Conservation (phyloP, 108 stramenopile genomes). For the Schizochytrium sp. region DNA sequence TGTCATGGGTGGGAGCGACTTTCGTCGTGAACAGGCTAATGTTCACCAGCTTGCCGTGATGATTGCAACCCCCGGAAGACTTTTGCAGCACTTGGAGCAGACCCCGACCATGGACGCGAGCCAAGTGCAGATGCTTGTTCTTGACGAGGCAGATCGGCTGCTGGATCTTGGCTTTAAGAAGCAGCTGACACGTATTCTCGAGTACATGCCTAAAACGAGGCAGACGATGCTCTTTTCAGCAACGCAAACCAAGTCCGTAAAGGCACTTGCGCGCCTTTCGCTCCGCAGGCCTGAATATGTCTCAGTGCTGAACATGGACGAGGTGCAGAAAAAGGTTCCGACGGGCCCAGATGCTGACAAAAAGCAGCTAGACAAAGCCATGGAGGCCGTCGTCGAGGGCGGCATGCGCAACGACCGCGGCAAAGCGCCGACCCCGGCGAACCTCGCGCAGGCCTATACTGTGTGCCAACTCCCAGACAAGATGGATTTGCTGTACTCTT, state of each 20-base stretch:
- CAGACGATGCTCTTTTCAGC: conserved; percentile 98
- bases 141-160: conserved; percentile 97
- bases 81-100: conserved; percentile 95
- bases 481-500: conserved; percentile 84
- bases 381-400: neutral
- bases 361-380: conserved; percentile 5
- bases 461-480: conserved; percentile 79
- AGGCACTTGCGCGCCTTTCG: conserved; percentile 23
- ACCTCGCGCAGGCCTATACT: conserved; percentile 75
- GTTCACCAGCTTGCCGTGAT: conserved; percentile 78
- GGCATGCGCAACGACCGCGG: conserved; percentile 24
- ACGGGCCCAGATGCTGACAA: neutral
- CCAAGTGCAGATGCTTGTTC: conserved; percentile 73
- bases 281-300: conserved; percentile 24
- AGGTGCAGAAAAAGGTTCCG: neutral
- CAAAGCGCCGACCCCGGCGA: conserved; percentile 62
- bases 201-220: conserved; percentile 33
- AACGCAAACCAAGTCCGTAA: conserved; percentile 67
- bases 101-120: conserved; percentile 76
- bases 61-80: conserved; percentile 87
- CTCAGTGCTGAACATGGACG: conserved; percentile 1
- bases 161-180: conserved; percentile 95
- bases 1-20: conserved; percentile 91
- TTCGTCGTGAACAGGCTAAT: conserved; percentile 71
- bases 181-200: conserved; percentile 73